Conservation (phyloP, 2,329 filamentous ascomycete genomes). For the Hawksworthiomyces lignivorus region DNA sequence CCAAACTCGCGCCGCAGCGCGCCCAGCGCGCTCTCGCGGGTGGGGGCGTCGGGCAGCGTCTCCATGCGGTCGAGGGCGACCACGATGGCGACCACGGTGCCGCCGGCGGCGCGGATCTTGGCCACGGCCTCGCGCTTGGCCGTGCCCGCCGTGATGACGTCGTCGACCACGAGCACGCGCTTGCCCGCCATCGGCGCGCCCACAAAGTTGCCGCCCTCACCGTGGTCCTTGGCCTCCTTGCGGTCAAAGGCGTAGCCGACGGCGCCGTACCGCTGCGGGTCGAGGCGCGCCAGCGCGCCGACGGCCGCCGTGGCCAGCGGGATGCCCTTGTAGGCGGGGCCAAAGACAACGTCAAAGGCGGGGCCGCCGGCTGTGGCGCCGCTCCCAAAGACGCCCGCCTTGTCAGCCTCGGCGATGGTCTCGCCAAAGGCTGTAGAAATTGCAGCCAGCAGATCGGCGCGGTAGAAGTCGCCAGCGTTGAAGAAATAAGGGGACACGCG, state of each 20-base stretch:
- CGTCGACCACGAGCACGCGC: slow-evolving; percentile 84
- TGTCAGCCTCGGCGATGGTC: slow-evolving; percentile 35
- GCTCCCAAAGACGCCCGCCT: slow-evolving; percentile 7
- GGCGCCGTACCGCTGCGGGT: slow-evolving; percentile 44
- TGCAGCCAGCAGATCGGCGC: slow-evolving; percentile 65
- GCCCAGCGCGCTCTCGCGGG: slow-evolving; percentile 72
- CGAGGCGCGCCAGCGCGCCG: slow-evolving; percentile 30
- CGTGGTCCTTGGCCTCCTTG: slow-evolving; percentile 94
- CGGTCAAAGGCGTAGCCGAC: slow-evolving; percentile 87
- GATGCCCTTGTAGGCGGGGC: slow-evolving; percentile 94
- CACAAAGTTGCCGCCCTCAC: slow-evolving; percentile 89
- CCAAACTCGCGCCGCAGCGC: slow-evolving; percentile 76
- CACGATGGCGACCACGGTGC: slow-evolving; percentile 76
- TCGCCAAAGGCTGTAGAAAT: slow-evolving; percentile 76
- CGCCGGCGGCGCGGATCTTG: slow-evolving; percentile 81
- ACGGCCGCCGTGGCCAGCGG: slow-evolving; percentile 68
- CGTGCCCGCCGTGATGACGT: slow-evolving; percentile 92
- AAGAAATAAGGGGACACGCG: slow-evolving; percentile 94
- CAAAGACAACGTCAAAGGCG: slow-evolving; percentile 78
- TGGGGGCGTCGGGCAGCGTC: slow-evolving; percentile 59
- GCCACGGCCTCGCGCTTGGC: slow-evolving; percentile 87
- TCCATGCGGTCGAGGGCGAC: slow-evolving; percentile 84
- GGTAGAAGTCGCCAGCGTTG: slow-evolving; percentile 89
- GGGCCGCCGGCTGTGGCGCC: not conserved
- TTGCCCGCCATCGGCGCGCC: slow-evolving; percentile 79